Percentiles rank a stretch among this genome's conserved stretches.
These are phyloP conservation scores for Pseudocercospora macadamiae DNA, from an alignment of 2,329 filamentous ascomycete species.

Conservation along the genomic window DNA sequence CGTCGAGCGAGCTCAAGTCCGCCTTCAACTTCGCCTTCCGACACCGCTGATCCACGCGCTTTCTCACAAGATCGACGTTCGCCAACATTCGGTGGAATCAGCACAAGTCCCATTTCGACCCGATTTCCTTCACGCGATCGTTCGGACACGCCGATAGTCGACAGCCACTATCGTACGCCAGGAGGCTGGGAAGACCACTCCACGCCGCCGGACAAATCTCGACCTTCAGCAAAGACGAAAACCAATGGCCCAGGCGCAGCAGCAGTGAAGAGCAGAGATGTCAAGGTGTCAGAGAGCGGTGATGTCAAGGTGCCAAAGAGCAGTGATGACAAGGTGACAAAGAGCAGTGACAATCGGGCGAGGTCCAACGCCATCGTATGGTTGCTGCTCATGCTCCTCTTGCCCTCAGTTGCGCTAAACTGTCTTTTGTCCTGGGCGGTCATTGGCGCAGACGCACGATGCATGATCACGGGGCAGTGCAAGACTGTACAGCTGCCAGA, in stretches of 20 bases:
- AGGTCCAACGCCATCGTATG: background rate
- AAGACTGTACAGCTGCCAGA: background rate
- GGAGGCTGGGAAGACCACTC: background rate
- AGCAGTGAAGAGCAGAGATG: background rate
- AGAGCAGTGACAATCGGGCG: background rate
- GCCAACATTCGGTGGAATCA: background rate
- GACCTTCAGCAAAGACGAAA: background rate
- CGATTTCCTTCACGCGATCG: background rate
- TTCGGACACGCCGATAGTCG: background rate
- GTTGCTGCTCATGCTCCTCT: background rate
- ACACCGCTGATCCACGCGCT: background rate
- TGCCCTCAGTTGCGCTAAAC: background rate
- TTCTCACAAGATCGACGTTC: background rate
- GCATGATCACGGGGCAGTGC: background rate
- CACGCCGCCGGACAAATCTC: background rate
- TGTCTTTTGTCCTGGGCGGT: background rate
- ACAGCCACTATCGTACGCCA: background rate
- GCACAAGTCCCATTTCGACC: background rate
- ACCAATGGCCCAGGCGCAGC: background rate
- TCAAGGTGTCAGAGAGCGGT: no score
- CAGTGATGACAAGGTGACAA: no score
- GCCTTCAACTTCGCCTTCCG: background rate
- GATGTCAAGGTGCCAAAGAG: no score
- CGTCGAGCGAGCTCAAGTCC: background rate
- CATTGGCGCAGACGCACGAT: background rate